Evolutionary conservation across 257 asterid species (phyloP).

Genomic region (Penstemon newberryi): DNA sequence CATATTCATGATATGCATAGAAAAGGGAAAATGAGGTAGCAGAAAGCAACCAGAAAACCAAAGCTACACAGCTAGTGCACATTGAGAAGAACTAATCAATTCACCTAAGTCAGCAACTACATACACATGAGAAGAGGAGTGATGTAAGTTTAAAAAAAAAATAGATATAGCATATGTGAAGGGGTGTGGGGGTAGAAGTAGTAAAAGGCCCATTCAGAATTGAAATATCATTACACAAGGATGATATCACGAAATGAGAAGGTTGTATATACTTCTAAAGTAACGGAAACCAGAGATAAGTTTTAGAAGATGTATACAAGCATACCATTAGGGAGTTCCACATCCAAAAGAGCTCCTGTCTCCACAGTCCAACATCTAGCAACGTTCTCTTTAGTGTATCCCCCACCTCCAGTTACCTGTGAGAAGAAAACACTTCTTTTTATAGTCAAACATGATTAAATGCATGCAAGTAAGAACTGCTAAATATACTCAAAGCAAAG

Average conservation of each 20-base stretch:
- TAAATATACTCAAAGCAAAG: conserved; percentile 8
- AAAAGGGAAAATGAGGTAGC: background rate
- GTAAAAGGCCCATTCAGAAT: too few relatives aligned
- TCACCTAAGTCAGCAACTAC: conserved; percentile 14
- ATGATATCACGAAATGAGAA: conserved; percentile 9
- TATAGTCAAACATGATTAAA: conserved; percentile 16
- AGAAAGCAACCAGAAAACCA: background rate
- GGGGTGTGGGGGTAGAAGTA: too few relatives aligned
- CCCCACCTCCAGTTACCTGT: conserved; percentile 99
- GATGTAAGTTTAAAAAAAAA: background rate
- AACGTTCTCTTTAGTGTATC: conserved; percentile 97
- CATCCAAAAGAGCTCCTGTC: conserved; percentile 85
- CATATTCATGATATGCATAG: conserved; percentile 10
- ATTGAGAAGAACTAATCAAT: background rate
- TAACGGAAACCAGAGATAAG: conserved; percentile 10
- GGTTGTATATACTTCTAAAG: conserved; percentile 17
- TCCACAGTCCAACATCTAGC: conserved; percentile 99
- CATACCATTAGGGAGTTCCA: conserved; percentile 87
- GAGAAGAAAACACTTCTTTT: conserved; percentile 23
- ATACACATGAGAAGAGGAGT: conserved; percentile 5
- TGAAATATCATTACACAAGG: background rate
- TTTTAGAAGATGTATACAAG: background rate
- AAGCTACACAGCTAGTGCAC: background rate
- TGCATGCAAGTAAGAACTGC: conserved; percentile 7
- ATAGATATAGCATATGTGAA: too few relatives aligned